Percentiles rank a stretch among this genome's conserved stretches.
phyloP scores from a whole-genome alignment of 1,284 basidiomycete genomes.

The Fomitopsis betulina region DNA sequence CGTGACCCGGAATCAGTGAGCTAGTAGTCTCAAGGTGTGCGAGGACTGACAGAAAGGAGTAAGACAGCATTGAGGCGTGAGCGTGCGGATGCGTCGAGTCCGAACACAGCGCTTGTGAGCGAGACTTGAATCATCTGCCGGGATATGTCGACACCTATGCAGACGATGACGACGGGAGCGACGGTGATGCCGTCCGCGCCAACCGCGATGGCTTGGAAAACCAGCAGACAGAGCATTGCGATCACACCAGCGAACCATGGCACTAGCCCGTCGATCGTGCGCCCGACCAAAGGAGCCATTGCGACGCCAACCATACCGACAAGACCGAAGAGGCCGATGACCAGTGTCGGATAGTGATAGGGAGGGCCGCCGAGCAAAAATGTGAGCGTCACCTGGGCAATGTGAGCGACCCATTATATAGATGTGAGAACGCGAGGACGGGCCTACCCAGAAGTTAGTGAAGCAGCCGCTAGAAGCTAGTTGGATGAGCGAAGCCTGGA shows the following conservation, averaged over 20 bases:
- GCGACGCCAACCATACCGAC: conserved; percentile 46
- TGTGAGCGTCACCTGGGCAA: conserved; percentile 42
- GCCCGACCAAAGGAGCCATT: conserved; percentile 45
- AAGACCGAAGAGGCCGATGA: conserved; percentile 54
- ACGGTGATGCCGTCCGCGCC: conserved; percentile 42
- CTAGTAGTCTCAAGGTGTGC: conserved; percentile 8
- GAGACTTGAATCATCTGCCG: conserved; percentile 42
- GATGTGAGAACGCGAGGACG: too few relatives aligned
- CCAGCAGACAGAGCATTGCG: conserved; percentile 30
- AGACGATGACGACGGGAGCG: conserved; percentile 40
- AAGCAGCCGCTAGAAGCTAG: conserved; percentile 37
- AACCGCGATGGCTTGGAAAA: conserved; percentile 37
- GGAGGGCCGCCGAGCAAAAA: conserved; percentile 47
- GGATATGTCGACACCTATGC: conserved; percentile 43
- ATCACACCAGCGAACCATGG: conserved; percentile 46
- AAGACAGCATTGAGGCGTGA: conserved; percentile 48
- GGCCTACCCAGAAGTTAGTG: conserved; percentile 37
- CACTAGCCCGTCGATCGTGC: conserved; percentile 43
- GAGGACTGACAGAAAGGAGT: conserved; percentile 34
- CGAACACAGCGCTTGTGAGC: conserved; percentile 36
- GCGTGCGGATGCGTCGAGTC: conserved; percentile 32
- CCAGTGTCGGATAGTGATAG: conserved; percentile 42
- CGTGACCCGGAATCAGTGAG: neutral
- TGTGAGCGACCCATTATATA: neutral
- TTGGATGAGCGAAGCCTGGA: conserved; percentile 41